phyloP scores from a whole-genome alignment of 768 basidiomycete species.

The Boletus fagicola region DNA sequence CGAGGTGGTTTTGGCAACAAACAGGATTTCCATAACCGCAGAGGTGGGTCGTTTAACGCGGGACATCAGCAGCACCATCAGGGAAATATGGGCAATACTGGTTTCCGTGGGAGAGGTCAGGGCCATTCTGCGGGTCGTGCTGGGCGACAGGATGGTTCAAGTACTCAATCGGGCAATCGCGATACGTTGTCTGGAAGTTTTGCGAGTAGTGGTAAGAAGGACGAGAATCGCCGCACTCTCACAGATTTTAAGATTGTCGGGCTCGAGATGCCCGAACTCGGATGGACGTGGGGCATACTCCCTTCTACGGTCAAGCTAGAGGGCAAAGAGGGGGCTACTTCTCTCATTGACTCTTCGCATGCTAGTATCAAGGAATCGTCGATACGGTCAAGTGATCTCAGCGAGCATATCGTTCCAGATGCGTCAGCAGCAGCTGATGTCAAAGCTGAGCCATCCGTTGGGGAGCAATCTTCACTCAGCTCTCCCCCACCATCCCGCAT shows the following conservation, averaged over 20 bases:
- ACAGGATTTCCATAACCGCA: conserved; percentile 63
- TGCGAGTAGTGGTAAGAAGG: conserved; percentile 67
- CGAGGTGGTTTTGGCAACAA: conserved; percentile 63
- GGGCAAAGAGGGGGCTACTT: conserved; percentile 35
- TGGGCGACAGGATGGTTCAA: conserved; percentile 38
- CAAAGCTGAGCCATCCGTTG: conserved; percentile 29
- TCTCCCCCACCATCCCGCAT: conserved; percentile 72
- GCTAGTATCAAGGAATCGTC: conserved; percentile 34
- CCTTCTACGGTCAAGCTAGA: conserved; percentile 40
- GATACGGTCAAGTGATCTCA: conserved; percentile 22
- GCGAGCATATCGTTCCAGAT: conserved; percentile 28
- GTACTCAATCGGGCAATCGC: conserved; percentile 42
- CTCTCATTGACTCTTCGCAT: conserved; percentile 33
- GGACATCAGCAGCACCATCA: conserved; percentile 41
- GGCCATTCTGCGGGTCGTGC: conserved; percentile 43
- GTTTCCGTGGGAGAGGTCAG: conserved; percentile 63
- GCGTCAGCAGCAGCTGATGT: conserved; percentile 32
- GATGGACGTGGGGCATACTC: conserved; percentile 83
- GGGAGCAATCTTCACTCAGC: conserved; percentile 32
- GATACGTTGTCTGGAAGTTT: conserved; percentile 49
- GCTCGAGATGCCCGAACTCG: conserved; percentile 76
- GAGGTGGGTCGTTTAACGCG: conserved; percentile 60
- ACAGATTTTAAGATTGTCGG: conserved; percentile 98
- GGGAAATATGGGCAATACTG: conserved; percentile 38
- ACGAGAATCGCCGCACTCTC: conserved; percentile 86